These are phyloP conservation scores for Sclerospora graminicola DNA, from an alignment of 352 stramenopile species.

Conservation along the genomic window DNA sequence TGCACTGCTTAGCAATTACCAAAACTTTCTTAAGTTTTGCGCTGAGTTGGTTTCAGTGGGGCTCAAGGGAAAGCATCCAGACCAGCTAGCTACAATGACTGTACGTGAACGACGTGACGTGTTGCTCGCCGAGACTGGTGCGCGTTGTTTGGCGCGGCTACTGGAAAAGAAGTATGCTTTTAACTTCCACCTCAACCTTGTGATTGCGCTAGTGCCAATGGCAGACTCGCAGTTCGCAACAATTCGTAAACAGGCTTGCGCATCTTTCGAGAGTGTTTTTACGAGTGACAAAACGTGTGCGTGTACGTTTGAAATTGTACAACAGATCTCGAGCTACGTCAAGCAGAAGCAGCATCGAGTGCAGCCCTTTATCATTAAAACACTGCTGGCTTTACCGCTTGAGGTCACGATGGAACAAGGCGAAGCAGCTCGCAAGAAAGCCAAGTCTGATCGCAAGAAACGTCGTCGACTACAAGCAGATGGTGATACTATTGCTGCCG, in stretches of 20 bases:
- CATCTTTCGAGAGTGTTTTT: conserved; percentile 65
- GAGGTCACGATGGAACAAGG: conserved; percentile 83
- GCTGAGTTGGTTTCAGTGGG: conserved; percentile 47
- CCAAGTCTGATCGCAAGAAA: conserved; percentile 80
- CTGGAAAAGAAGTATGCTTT: conserved; percentile 80
- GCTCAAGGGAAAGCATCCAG: conserved; percentile 41
- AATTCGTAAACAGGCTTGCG: conserved; percentile 46
- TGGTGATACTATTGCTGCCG: conserved; percentile 80
- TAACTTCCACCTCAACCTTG: conserved; percentile 82
- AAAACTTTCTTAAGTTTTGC: conserved; percentile 76
- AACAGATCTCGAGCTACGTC: conserved; percentile 77
- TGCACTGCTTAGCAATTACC: conserved; percentile 69
- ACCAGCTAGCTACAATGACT: conserved; percentile 27
- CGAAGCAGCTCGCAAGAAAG: conserved; percentile 63
- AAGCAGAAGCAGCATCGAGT: conserved; percentile 79
- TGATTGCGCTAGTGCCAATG: conserved; percentile 73
- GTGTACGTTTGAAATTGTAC: conserved; percentile 63
- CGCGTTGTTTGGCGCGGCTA: conserved; percentile 66
- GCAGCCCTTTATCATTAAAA: conserved; percentile 64
- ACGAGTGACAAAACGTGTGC: conserved; percentile 59
- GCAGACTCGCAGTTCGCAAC: conserved; percentile 49
- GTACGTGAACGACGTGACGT: conserved; percentile 32
- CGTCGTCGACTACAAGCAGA: conserved; percentile 62
- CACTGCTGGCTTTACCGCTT: conserved; percentile 68
- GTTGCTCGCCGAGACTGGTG: conserved; percentile 53